These are phyloP conservation scores for Trypanosoma scelopori DNA, from an alignment of 208 protist species.

Conservation along the genomic window DNA sequence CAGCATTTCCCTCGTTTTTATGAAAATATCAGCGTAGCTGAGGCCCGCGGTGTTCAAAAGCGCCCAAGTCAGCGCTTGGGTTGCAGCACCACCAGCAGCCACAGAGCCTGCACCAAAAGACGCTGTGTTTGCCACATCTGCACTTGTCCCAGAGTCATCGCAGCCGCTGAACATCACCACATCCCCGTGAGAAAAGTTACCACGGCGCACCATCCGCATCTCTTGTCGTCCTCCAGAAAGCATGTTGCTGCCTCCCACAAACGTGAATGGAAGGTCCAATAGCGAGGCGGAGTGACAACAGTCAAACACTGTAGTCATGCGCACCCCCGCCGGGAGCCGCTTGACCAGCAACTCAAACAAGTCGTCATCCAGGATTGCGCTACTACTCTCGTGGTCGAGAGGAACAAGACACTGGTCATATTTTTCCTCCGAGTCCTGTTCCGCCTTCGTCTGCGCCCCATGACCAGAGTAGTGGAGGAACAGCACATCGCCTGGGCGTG, in stretches of 20 bases:
- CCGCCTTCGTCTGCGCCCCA: conserved; percentile 63
- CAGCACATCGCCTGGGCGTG: conserved; percentile 83
- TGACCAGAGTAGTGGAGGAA: conserved; percentile 93
- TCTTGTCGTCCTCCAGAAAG: conserved; percentile 27
- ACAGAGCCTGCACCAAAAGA: conserved; percentile 43
- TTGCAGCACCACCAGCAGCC: conserved; percentile 82
- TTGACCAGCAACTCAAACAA: conserved; percentile 79
- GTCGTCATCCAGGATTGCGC: conserved; percentile 89
- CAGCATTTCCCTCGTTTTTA: conserved; percentile 77
- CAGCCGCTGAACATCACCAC: conserved; percentile 92
- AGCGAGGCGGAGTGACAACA: conserved; percentile 93
- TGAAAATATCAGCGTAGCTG: conserved; percentile 81
- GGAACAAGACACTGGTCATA: conserved; percentile 87
- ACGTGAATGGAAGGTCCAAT: conserved; percentile 89
- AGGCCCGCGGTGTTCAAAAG: conserved; percentile 65
- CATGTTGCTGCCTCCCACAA: conserved; percentile 43
- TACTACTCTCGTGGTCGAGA: conserved; percentile 62
- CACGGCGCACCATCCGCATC: conserved; percentile 63
- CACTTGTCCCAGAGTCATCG: conserved; percentile 83
- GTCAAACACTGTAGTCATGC: conserved; percentile 93
- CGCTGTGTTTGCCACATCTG: conserved; percentile 50
- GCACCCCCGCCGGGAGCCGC: conserved; percentile 69
- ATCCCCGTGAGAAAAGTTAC: conserved; percentile 81
- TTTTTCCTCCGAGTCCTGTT: conserved; percentile 55
- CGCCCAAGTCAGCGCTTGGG: conserved; percentile 75